A percentile compares a stretch with the other conserved stretches of the same genome.
These are phyloP conservation scores for Corchorus olitorius DNA, from an alignment of 345 rosid genomes.

Conservation along the genomic window DNA sequence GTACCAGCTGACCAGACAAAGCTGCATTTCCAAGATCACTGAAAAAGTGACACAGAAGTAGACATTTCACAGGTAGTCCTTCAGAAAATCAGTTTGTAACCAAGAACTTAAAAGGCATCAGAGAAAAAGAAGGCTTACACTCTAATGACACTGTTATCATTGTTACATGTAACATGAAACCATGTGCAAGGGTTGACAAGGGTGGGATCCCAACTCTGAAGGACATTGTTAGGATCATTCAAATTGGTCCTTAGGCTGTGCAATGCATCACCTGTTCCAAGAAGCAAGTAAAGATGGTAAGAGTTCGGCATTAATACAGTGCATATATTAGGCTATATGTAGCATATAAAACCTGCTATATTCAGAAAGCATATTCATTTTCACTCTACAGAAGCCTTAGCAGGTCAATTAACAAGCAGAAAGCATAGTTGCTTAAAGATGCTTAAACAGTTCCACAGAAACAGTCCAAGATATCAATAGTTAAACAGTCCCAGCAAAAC, in stretches of 20 bases:
- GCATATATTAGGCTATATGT: not conserved
- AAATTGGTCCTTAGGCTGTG: conserved; percentile 75
- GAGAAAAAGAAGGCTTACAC: conserved; percentile 53
- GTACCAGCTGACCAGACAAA: conserved; percentile 91
- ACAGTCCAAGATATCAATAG: not conserved
- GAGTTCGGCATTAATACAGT: not conserved
- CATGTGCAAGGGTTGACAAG: conserved; percentile 98
- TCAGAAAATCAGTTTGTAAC: conserved; percentile 12
- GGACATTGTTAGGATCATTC: conserved; percentile 85
- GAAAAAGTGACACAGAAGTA: conserved; percentile 21
- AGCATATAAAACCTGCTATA: conserved; percentile 10
- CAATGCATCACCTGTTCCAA: conserved; percentile 88
- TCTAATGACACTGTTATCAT: conserved; percentile 91
- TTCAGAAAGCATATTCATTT: not conserved
- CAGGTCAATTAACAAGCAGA: conserved; percentile 16
- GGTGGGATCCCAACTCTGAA: conserved; percentile 98
- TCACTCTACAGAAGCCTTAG: not conserved
- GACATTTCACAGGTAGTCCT: not conserved
- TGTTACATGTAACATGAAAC: conserved; percentile 96
- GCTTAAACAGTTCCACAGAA: conserved; percentile 4
- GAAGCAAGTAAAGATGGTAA: conserved; percentile 18
- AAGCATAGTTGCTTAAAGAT: conserved; percentile 7
- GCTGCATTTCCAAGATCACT: conserved; percentile 98
- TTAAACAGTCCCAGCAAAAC: conserved; percentile 9
- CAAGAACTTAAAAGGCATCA: conserved; percentile 12